Conservation (phyloP, 2,329 filamentous ascomycete species). For the Volutella citrinella region DNA sequence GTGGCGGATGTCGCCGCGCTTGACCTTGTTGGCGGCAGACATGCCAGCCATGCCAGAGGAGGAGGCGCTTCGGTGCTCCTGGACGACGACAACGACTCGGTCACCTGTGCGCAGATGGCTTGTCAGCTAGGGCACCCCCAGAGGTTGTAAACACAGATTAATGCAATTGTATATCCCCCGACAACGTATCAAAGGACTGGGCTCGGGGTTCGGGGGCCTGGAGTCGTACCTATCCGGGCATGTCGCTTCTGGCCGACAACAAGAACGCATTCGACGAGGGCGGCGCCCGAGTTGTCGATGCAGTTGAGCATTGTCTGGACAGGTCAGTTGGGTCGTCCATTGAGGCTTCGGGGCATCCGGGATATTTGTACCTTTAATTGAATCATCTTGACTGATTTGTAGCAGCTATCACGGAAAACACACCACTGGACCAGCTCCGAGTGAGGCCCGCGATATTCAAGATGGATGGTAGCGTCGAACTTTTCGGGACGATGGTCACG, state of each 20-base stretch:
- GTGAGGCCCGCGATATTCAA: no score
- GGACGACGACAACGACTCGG: conserved; percentile 94
- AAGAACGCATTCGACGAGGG: conserved; percentile 93
- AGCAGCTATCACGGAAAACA: no score
- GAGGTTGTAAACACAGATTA: no score
- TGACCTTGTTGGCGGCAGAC: conserved; percentile 82
- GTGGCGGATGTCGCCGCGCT: conserved; percentile 92
- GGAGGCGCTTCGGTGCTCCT: conserved; percentile 84
- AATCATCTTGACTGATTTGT: conserved; percentile 66
- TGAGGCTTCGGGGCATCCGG: not conserved
- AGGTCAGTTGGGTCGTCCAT: conserved; percentile 4
- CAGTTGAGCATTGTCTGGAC: conserved; percentile 90
- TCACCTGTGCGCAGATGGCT: conserved; percentile 62
- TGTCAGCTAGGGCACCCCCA: no score
- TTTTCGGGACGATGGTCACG: conserved; percentile 26
- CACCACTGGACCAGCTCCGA: no score
- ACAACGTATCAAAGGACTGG: no score
- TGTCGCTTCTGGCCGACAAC: conserved; percentile 86
- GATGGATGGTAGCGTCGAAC: conserved; percentile 21
- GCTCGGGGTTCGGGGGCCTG: not conserved
- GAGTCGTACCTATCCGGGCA: conserved; percentile 76
- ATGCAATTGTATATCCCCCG: no score
- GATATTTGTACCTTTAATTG: conserved; percentile 68
- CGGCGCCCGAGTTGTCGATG: conserved; percentile 99
- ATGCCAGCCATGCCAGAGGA: conserved; percentile 70